Base-by-base conservation (phyloP, 345 rosid species). In the Moricandia moricandioides region DNA sequence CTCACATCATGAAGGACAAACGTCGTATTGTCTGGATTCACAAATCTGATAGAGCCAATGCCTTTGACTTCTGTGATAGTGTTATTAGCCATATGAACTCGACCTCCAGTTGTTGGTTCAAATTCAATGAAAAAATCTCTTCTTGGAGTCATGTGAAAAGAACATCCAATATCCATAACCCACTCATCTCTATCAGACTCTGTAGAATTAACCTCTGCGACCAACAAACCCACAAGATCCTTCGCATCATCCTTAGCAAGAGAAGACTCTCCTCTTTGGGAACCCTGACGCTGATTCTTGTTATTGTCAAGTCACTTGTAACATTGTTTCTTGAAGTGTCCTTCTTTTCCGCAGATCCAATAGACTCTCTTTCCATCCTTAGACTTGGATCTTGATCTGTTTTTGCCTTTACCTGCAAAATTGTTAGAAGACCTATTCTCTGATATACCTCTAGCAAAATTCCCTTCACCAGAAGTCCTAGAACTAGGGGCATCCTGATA, bases 291-390 rank as follows among this genome's bases (percentile, higher is more conserved):
- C 1, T 62, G 35, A 0, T 4, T 8, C 3, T 62, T 62, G 0
- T 62, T 62, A 0, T 4, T 13, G 0, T 26, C 35, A 0, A 30
- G 0, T 24, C 56, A 49, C 0, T 17, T 62, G 3, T 2, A 39
- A 6, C 51, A 18, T 0, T 37, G 10, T 6, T 64, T 64, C 2
- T 59, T 59, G 0, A 45, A 13, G 1, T 29, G 31, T 6, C 4
- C 2, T 54, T 54, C 11, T 54, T 9, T 3, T 8, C 58, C 12
- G 18, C 7, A 1, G 31, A 17, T 3, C 58, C 29, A 3, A 4
- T 0, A 2, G 2, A 1, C 16, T 8, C 1, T 0, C 13, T 54
- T 54, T 0, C 18, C 0, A 0, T 54, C 58, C 1, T 2, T 0
- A 1, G 16, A 54, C 0, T 29, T 29, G 3, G 31, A 29, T 29